Base-by-base conservation (phyloP, 495 filamentous ascomycete genomes). In the Parmelia sp. region DNA sequence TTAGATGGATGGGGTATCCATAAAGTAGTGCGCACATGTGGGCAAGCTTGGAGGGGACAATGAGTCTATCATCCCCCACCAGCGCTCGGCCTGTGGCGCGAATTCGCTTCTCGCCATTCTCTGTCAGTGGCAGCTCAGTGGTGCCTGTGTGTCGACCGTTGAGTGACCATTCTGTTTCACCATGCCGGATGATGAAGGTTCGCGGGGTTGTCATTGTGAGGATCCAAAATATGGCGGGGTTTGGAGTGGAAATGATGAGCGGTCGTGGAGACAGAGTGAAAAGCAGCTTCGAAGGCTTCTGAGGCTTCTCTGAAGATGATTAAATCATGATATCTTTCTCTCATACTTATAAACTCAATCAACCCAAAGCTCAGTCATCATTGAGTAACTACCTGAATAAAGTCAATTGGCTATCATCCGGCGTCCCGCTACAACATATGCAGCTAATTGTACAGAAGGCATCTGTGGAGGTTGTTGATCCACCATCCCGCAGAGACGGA, bases 161-260 rank as follows among this genome's bases (percentile, higher is more conserved):
- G 45, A 97, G 83, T 2, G 92, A 96, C 94, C 94, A 98, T 81
- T 95, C 91, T 4, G 94, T 98, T 76, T 98, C 94, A 76, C 88
- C 88, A 72, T 98, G 94, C 68, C 94, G 90, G 77, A 94, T 80
- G 65, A 98, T 88, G 82, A 97, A 97, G 74, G 92, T 88, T 58
- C 92, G 83, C 8, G 94, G 92, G 14, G 88, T 84, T 5, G 76
- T 72, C 82, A 86, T 86, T 10, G 53, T 61, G 33, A 45, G 25
- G 12, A 14, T 35, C n/a, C n/a, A n/a, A n/a, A n/a, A n/a, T n/a
- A n/a, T 60, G 56, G 40, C 8, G 23, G 47, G 55, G 23, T 7
- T n/a, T 31, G 27, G 62, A 27, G 33, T 21, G 33, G 44, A 10
- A 53, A 3, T 53, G 60, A 53, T 19, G 29, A 21, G 1, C 21